phyloP scores from a whole-genome alignment of 116 monocot genomes.

The Iris pallida region DNA sequence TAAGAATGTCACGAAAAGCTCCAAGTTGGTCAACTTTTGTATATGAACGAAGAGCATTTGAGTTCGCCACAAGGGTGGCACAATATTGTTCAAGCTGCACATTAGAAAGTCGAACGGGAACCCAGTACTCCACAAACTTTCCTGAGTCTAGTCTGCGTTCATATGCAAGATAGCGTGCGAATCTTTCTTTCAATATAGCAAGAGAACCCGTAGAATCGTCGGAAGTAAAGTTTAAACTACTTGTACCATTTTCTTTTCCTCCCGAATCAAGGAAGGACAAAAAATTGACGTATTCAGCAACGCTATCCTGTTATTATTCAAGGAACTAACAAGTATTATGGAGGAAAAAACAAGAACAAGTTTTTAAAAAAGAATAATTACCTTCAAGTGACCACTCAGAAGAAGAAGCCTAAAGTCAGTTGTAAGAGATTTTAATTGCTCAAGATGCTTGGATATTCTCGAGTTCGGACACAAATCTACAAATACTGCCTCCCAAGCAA shows the following conservation, averaged over 20 bases:
- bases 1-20: slow-evolving; percentile 59
- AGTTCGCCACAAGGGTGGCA: slow-evolving; percentile 54
- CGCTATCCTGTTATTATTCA: slow-evolving; percentile 46
- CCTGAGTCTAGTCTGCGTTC: slow-evolving; percentile 45
- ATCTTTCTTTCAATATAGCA: slow-evolving; percentile 43
- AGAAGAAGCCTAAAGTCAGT: slow-evolving; percentile 59
- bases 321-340: not conserved
- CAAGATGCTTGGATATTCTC: slow-evolving; percentile 46
- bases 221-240: slow-evolving; percentile 18
- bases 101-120: slow-evolving; percentile 77
- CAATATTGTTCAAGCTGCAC: slow-evolving; percentile 92
- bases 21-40: slow-evolving; percentile 66
- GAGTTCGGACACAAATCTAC: slow-evolving; percentile 69
- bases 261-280: slow-evolving; percentile 58
- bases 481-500: slow-evolving; percentile 66
- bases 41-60: slow-evolving; percentile 52
- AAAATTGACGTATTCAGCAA: slow-evolving; percentile 38
- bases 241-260: slow-evolving; percentile 13
- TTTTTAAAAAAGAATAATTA: slow-evolving; percentile 13
- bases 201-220: slow-evolving; percentile 24
- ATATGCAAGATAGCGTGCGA: slow-evolving; percentile 38
- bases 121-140: slow-evolving; percentile 84
- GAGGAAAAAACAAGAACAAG: not conserved
- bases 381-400: slow-evolving; percentile 60
- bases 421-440: slow-evolving; percentile 43